Percentiles rank a stretch among this genome's conserved stretches.
These are phyloP conservation scores for Strobilomyces confusus DNA, from an alignment of 768 basidiomycete genomes.

Conservation along the genomic window DNA sequence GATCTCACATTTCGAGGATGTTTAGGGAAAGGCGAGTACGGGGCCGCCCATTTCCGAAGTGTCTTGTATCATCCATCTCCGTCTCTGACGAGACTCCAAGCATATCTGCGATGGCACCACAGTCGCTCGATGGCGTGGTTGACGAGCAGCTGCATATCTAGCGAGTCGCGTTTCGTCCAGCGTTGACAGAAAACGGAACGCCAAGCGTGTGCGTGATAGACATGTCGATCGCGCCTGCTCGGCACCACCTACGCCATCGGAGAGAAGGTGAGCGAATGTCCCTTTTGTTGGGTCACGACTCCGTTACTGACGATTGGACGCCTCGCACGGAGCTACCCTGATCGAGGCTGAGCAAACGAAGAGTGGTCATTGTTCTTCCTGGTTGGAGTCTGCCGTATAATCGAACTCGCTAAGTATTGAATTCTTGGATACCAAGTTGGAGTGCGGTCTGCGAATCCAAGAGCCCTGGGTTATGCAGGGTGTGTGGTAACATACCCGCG, in stretches of 20 bases:
- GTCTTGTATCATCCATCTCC: neutral
- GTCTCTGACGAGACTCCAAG: slow-evolving; percentile 7
- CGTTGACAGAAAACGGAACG: slow-evolving; percentile 8
- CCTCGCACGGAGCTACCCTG: slow-evolving; percentile 9
- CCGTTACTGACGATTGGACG: neutral
- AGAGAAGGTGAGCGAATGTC: neutral
- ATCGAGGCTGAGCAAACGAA: neutral
- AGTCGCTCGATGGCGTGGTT: slow-evolving; percentile 14
- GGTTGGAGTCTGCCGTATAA: neutral
- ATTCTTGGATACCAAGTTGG: too few species aligned
- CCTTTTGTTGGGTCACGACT: neutral
- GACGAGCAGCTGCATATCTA: slow-evolving; percentile 13
- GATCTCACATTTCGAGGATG: too few species aligned
- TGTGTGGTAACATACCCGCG: neutral
- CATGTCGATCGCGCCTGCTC: slow-evolving; percentile 15
- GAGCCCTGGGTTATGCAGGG: too few species aligned
- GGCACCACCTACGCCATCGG: slow-evolving; percentile 15
- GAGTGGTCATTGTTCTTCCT: neutral
- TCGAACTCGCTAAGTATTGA: too few species aligned
- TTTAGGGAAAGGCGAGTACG: too few species aligned
- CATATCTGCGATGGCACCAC: slow-evolving; percentile 16
- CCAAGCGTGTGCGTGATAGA: slow-evolving; percentile 16
- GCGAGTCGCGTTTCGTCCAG: neutral
- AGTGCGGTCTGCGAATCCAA: too few species aligned
- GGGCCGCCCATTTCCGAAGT: too few species aligned